Conservation (phyloP, 2,329 filamentous ascomycete genomes). For the Emmonsia crescens region DNA sequence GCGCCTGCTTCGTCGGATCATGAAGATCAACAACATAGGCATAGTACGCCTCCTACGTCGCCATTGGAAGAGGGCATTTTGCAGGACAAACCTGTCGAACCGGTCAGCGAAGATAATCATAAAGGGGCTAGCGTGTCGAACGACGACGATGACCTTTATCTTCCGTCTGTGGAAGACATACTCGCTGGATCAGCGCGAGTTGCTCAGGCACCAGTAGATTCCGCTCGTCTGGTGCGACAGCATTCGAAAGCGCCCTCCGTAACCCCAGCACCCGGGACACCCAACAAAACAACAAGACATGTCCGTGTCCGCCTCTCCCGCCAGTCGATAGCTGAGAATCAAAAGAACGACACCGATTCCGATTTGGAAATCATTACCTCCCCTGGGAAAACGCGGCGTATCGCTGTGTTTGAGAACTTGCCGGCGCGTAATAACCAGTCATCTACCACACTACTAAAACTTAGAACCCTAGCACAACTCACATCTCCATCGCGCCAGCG, state of each 20-base stretch:
- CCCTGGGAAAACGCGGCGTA: constrained; percentile 31
- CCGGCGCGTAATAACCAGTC: constrained; percentile 49
- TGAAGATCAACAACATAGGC: constrained; percentile 31
- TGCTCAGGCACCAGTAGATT: not conserved
- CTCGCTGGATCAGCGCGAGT: not conserved
- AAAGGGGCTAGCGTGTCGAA: not conserved
- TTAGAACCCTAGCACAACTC: constrained; percentile 66
- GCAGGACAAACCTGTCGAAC: constrained; percentile 4
- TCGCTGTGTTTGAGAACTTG: constrained; percentile 58
- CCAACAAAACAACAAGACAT: constrained; percentile 12
- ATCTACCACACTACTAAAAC: constrained; percentile 50
- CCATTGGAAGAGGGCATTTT: constrained; percentile 28
- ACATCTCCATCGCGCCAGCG: constrained; percentile 39
- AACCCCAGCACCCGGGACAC: not conserved
- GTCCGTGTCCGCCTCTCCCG: constrained; percentile 34
- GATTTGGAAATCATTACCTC: constrained; percentile 53
- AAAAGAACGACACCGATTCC: constrained; percentile 37
- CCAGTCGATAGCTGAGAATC: constrained; percentile 24
- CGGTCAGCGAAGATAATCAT: not conserved
- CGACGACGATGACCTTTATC: not conserved
- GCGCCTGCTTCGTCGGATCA: constrained; percentile 32
- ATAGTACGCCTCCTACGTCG: constrained; percentile 64
- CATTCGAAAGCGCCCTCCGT: constrained; percentile 1
- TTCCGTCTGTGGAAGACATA: constrained; percentile 4
- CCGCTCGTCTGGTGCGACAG: not conserved